Evolutionary conservation across 1,284 basidiomycete species (phyloP).

Genomic region (Cystobasidium pallidum): DNA sequence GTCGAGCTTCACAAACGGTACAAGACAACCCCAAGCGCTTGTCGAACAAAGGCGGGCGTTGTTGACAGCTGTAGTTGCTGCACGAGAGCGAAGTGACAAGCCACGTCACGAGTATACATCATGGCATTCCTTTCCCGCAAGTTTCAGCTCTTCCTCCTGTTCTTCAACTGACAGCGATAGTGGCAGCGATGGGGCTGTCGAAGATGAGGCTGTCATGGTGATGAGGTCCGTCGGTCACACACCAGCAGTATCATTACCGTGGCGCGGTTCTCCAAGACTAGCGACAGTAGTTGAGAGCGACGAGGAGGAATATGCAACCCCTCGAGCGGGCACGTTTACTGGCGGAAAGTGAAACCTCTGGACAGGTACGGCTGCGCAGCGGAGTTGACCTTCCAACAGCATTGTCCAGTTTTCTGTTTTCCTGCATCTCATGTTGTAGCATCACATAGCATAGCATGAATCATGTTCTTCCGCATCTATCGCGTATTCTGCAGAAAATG

Average conservation of each 20-base stretch:
- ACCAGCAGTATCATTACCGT: conserved; percentile 15
- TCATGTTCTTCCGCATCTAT: background rate
- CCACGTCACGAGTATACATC: background rate
- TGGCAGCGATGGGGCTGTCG: conserved; percentile 24
- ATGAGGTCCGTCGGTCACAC: conserved; percentile 1
- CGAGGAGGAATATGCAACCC: conserved; percentile 30
- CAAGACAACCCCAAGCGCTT: conserved; percentile 2
- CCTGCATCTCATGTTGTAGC: background rate
- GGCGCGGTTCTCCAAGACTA: conserved; percentile 15
- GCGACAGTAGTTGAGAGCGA: conserved; percentile 38
- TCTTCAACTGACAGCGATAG: conserved; percentile 20
- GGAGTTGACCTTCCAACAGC: background rate
- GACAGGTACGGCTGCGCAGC: background rate
- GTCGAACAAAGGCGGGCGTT: conserved; percentile 20
- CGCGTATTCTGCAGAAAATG: no score
- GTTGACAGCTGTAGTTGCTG: conserved; percentile 34
- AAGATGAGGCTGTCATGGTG: conserved; percentile 19
- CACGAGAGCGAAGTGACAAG: conserved; percentile 7
- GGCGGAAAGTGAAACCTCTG: background rate
- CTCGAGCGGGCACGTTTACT: conserved; percentile 9
- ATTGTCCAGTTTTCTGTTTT: background rate
- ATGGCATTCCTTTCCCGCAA: background rate
- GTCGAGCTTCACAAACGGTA: conserved; percentile 21
- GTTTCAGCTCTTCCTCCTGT: background rate
- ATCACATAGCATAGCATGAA: background rate